These are phyloP conservation scores for Endotrypanum monterogeii DNA, from an alignment of 208 protist genomes.

Conservation along the genomic window DNA sequence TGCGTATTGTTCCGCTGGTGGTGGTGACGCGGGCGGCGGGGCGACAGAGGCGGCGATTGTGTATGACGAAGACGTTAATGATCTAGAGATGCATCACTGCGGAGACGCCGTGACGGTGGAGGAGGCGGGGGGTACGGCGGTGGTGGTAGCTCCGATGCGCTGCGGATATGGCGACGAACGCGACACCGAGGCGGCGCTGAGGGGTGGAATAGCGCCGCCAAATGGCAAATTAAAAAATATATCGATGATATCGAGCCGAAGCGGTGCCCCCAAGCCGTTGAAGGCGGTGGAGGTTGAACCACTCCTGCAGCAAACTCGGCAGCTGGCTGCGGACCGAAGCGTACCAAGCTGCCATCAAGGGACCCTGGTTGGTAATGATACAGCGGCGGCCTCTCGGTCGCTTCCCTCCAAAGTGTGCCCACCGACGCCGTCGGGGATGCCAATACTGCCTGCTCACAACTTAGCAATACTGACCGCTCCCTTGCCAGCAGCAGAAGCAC, in stretches of 20 bases:
- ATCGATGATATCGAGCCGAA: not conserved
- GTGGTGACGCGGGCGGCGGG: not conserved
- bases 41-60: not conserved
- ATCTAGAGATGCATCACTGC: not conserved
- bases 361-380: not conserved
- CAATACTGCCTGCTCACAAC: not conserved
- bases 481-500: not conserved
- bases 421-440: not conserved
- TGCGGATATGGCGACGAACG: not conserved
- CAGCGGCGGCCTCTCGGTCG: not conserved
- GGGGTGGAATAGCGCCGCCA: not conserved
- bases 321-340: not conserved
- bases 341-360: not conserved
- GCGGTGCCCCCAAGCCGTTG: not conserved
- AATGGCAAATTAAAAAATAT: not conserved
- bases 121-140: not conserved
- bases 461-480: not conserved
- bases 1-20: conserved; percentile 21
- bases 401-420: not conserved
- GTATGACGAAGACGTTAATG: not conserved
- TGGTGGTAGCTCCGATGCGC: no score
- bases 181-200: not conserved
- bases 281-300: not conserved
- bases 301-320: not conserved
- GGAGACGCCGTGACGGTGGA: not conserved